Conservation (phyloP, 2,329 filamentous ascomycete species). For the Colletotrichum eremochloae region DNA sequence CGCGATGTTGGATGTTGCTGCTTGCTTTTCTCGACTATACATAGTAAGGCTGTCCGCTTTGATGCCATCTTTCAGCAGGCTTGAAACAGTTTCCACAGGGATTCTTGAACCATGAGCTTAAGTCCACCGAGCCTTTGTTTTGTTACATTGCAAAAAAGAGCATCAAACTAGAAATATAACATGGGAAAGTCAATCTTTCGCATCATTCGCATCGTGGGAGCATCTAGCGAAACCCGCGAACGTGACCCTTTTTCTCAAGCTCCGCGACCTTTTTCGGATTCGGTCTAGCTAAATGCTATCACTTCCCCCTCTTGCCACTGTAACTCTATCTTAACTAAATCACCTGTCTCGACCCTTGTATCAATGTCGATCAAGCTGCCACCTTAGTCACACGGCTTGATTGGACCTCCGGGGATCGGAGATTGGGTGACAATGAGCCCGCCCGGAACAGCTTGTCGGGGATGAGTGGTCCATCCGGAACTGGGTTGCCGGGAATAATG, state of each 20-base stretch:
- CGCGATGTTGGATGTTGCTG: conserved; percentile 10
- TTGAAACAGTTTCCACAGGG: conserved; percentile 33
- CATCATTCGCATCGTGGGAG: conserved; percentile 15
- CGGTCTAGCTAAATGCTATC: not conserved
- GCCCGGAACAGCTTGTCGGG: conserved; percentile 50
- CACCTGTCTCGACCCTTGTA: not conserved
- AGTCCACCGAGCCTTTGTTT: conserved; percentile 48
- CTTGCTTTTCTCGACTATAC: not conserved
- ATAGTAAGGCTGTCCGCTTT: conserved; percentile 38
- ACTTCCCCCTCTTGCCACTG: conserved; percentile 6
- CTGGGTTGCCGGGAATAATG: conserved; percentile 45
- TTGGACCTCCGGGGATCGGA: conserved; percentile 35
- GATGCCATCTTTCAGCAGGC: conserved; percentile 32
- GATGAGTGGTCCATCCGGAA: conserved; percentile 50
- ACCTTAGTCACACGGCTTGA: conserved; percentile 33
- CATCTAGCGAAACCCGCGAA: not conserved
- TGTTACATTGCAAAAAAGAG: conserved; percentile 19
- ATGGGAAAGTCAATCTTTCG: conserved; percentile 38
- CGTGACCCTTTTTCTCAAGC: not conserved
- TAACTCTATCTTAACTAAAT: conserved; percentile 30
- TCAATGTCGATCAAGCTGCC: not conserved
- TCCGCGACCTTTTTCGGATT: conserved; percentile 6
- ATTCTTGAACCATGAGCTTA: conserved; percentile 37
- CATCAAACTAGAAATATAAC: conserved; percentile 29
- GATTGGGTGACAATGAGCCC: conserved; percentile 45